phyloP scores from a whole-genome alignment of 768 basidiomycete genomes.

The Pleurotus citrinopileatus region DNA sequence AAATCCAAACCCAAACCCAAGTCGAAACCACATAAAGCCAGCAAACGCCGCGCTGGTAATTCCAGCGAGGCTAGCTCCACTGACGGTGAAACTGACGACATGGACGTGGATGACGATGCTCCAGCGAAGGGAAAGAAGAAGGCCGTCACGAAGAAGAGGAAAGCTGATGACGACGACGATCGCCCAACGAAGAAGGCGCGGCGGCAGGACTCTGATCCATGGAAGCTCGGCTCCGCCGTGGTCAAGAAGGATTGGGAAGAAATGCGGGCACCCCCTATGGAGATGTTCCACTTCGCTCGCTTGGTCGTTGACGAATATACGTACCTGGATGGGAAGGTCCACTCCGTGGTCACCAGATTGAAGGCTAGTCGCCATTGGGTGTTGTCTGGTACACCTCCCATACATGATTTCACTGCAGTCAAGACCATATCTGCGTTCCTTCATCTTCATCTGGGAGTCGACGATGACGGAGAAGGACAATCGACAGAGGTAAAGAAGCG shows the following conservation, averaged over 20 bases:
- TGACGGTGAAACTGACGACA: constrained; percentile 27
- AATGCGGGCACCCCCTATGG: constrained; percentile 81
- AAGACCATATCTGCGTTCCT: constrained; percentile 91
- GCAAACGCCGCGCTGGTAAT: constrained; percentile 16
- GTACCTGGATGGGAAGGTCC: constrained; percentile 79
- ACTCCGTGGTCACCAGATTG: constrained; percentile 73
- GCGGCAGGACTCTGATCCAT: constrained; percentile 61
- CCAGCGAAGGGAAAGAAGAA: constrained; percentile 29
- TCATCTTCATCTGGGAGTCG: constrained; percentile 86
- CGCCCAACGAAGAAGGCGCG: constrained; percentile 55
- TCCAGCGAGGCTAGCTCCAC: constrained; percentile 25
- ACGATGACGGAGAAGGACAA: constrained; percentile 82
- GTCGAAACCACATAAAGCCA: constrained; percentile 14
- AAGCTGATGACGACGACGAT: constrained; percentile 29
- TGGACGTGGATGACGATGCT: constrained; percentile 56
- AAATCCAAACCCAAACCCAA: constrained; percentile 29
- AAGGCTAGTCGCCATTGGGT: constrained; percentile 88
- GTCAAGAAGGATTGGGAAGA: constrained; percentile 74
- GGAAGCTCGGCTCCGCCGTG: constrained; percentile 62
- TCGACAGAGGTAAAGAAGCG: constrained; percentile 78
- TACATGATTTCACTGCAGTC: constrained; percentile 85
- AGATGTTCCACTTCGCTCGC: constrained; percentile 90
- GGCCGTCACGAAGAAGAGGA: constrained; percentile 36
- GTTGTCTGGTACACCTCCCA: constrained; percentile 93
- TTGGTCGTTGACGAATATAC: constrained; percentile 95